Conservation (phyloP, 2,329 filamentous ascomycete species). For the Colletotrichum shisoi region DNA sequence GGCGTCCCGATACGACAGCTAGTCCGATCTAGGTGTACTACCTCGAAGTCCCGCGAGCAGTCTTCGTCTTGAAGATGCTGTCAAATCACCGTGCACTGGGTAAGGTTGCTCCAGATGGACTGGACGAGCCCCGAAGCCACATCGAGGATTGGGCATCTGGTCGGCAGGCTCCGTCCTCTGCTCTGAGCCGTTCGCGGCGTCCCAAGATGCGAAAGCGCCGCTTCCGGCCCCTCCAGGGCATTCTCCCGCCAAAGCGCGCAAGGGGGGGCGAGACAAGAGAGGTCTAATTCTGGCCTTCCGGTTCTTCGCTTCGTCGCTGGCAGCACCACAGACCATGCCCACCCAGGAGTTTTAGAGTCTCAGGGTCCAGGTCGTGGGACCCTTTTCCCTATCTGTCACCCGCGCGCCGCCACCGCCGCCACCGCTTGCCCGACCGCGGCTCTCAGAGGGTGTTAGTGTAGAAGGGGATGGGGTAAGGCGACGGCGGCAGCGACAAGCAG, state of each 20-base stretch:
- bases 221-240: slow-evolving; percentile 1
- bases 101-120: not conserved
- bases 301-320: not conserved
- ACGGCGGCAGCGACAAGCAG: not conserved
- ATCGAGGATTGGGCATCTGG: slow-evolving; percentile 7
- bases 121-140: slow-evolving; percentile 18
- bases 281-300: not conserved
- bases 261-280: not conserved
- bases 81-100: not conserved
- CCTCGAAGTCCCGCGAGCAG: not conserved
- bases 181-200: slow-evolving; percentile 7
- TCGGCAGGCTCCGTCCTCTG: not conserved
- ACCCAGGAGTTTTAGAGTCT: not conserved
- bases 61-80: not conserved
- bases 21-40: not conserved
- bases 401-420: not conserved
- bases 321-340: not conserved
- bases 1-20: not conserved
- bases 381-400: not conserved
- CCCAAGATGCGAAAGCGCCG: not conserved
- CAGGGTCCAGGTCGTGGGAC: not conserved
- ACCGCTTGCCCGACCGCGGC: too few relatives aligned
- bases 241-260: slow-evolving; percentile 1
- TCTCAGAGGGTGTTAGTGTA: not conserved
- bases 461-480: not conserved